Evolutionary conservation across 352 stramenopile genomes (phyloP), one percentile per base, ranked within the genome.

Genomic region (Globisporangium nagaii): DNA sequence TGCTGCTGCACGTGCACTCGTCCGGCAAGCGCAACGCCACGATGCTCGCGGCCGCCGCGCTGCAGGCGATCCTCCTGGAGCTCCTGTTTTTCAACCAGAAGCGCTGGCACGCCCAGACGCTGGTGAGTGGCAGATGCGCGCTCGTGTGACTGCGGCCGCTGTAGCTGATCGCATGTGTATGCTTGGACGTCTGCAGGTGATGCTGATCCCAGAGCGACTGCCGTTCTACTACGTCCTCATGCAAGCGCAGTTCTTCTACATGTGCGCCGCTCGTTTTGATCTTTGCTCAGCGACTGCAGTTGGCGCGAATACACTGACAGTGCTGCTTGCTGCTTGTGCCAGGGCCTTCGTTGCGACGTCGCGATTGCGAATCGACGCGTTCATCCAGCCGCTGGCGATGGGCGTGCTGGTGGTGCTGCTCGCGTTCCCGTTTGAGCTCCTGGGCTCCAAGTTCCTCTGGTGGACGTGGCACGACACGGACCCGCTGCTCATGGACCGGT

Each of bases 401-500:
- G 78, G 72, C 0, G 54, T 64, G 15, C 53, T 91, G 7, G 67
- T 81, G 45, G 51, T 89, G 20, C 57, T 82, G 45, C 57, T 91
- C 25, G 56, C 62, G 7, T 77, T 92, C 36, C 84, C 84, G 9
- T 83, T 90, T 31, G 80, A 93, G 66, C 63, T 93, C 44, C 43
- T 91, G 31, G 84, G 84, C 43, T 54, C 76, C 53, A 91, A 91
- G 53, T 88, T 93, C 45, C 64, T 93, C 25, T 90, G 79, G 78
- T 93, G 84, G 84, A 93, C 84, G 46, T 90, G 75, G 69, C 84
- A 93, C 53, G 84, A 93, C 53, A 90, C 77, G 19, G 80, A 93
- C 25, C 80, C 80, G 25, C 63, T 88, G 37, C 60, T 93, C 13
- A 54, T 53, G 8, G 71, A 76, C 22, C 77, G 84, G 2, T 56